Base-by-base conservation (phyloP, 805 yeast species). In the Spathaspora girioi region DNA sequence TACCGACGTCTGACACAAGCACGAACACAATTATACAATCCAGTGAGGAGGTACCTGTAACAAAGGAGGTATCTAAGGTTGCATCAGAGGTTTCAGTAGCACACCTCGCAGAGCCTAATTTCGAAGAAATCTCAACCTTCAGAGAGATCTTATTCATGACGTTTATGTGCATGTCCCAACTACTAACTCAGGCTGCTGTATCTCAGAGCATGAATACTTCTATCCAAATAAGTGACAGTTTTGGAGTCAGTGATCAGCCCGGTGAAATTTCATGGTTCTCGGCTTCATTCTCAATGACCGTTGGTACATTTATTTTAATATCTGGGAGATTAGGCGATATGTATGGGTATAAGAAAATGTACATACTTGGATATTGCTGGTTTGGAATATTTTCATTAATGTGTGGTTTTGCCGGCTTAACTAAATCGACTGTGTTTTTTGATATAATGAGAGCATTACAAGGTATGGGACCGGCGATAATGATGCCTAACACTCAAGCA, bases 191-290 rank as follows among this genome's bases (percentile, higher is more conserved):
- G 53, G 65, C 69, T 10, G 59, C 65, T 17, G 61, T 64, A 14
- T 51, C 67, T 0, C 73, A 68, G 50, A 67, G 71, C 11, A 59
- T 65, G 49, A 56, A 55, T 14, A 54, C 64, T 3, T 49, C 57
- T 1, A 43, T 50, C 3, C 46, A 52, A 5, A 59, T 70, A 4
- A 66, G 61, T 11, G 45, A 49, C 10, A 58, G 61, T 10, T 69
- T 68, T 46, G 57, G 56, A 1, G 70, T 69, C 3, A 57, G 46
- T 18, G 60, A 56, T 45, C 27, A 46, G 12, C 59, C 66, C 0
- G 71, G 75, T 2, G 69, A 68, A 47, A 56, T 64, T 9, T 60
- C 71, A 7, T 70, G 75, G 74, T 69, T 70, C 48, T 54, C 70
- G 0, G 70, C 73, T 1, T 57, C 71, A 1, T 68, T 60, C 43